These are phyloP conservation scores for Scedosporium boydii DNA, from an alignment of 2,329 filamentous ascomycete species.

Conservation along the genomic window DNA sequence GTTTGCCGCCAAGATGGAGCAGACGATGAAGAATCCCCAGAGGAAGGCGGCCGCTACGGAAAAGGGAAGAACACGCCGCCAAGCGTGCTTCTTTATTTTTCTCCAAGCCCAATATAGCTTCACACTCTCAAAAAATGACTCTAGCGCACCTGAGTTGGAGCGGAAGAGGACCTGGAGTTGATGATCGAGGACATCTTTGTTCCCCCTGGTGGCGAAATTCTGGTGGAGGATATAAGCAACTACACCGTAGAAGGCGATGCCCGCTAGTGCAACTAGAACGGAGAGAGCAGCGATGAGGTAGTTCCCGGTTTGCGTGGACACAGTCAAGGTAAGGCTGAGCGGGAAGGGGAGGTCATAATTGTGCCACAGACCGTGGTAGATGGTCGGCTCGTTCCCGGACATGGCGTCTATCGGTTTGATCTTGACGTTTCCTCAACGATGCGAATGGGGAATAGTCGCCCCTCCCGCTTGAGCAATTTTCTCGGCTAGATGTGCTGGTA, in stretches of 20 bases:
- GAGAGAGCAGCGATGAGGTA: background rate
- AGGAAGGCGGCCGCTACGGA: background rate
- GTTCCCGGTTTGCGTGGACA: background rate
- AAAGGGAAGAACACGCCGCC: background rate
- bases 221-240: conserved; percentile 1
- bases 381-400: background rate
- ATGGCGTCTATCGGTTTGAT: background rate
- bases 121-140: background rate
- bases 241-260: background rate
- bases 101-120: background rate
- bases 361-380: background rate
- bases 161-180: background rate
- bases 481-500: too few species aligned
- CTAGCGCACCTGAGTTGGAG: background rate
- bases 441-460: background rate
- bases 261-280: background rate
- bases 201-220: background rate
- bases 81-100: background rate
- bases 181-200: background rate
- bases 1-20: background rate
- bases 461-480: too few species aligned
- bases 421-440: background rate
- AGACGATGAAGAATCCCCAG: background rate
- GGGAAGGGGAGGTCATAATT: background rate
- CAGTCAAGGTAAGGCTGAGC: background rate